Conservation (phyloP, 2,329 filamentous ascomycete genomes). For the Trichoderma sp. region DNA sequence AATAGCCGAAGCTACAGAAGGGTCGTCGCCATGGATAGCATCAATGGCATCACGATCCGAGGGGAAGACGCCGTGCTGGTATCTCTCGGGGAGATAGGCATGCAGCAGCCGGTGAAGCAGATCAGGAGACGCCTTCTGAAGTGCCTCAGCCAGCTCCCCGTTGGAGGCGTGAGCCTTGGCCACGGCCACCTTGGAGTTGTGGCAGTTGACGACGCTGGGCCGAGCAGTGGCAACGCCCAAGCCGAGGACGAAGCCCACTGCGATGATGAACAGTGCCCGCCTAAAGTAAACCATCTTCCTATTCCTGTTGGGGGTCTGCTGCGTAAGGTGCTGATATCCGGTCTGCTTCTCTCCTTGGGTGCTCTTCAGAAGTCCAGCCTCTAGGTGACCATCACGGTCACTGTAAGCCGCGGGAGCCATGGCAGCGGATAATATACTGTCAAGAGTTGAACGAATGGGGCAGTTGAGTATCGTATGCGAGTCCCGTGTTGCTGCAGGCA, state of each 20-base stretch:
- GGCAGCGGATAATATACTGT: conserved; percentile 3
- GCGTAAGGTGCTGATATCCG: conserved; percentile 4
- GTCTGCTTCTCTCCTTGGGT: conserved; percentile 29
- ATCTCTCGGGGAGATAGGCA: conserved; percentile 61
- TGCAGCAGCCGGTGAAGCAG: conserved; percentile 68
- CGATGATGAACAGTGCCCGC: conserved; percentile 24
- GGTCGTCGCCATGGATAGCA: conserved; percentile 61
- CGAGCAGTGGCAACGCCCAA: conserved; percentile 28
- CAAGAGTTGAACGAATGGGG: neutral
- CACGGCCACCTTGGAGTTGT: conserved; percentile 9
- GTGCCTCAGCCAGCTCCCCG: conserved; percentile 21
- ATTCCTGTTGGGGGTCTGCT: neutral
- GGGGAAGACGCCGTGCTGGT: conserved; percentile 68
- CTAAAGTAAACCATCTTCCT: conserved; percentile 27
- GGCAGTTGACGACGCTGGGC: conserved; percentile 7
- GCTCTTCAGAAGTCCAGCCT: conserved; percentile 30
- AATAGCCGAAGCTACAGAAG: conserved; percentile 62
- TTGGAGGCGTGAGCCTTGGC: conserved; percentile 32
- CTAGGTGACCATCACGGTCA: conserved; percentile 24
- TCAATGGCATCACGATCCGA: conserved; percentile 65
- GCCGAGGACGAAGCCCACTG: conserved; percentile 32
- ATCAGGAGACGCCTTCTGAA: conserved; percentile 58
- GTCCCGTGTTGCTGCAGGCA: conserved; percentile 9
- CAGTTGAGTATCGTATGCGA: neutral
- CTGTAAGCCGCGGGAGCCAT: conserved; percentile 24